phyloP scores from a whole-genome alignment of 441 rosid genomes.

The Codiaeum variegatum region DNA sequence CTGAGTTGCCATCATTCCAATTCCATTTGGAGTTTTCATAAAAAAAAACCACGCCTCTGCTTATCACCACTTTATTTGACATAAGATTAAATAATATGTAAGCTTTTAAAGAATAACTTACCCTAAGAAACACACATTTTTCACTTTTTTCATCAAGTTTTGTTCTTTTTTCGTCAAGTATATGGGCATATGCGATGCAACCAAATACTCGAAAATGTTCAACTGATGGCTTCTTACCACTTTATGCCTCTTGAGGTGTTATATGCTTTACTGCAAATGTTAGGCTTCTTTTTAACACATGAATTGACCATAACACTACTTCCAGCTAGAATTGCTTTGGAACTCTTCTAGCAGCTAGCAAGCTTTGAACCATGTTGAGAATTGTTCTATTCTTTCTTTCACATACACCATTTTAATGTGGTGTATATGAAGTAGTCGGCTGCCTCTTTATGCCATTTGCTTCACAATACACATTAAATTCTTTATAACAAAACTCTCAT shows the following conservation, averaged over 20 bases:
- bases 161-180: neutral
- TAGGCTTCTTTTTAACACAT: neutral
- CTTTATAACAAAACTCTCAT: neutral
- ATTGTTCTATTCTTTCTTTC: neutral
- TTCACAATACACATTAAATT: neutral
- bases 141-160: neutral
- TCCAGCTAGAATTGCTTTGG: neutral
- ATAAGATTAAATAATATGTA: neutral
- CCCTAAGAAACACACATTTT: neutral
- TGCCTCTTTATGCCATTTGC: neutral
- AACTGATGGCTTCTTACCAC: neutral
- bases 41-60: neutral
- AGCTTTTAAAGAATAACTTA: neutral
- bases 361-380: conserved; percentile 4
- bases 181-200: neutral
- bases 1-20: neutral
- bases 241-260: neutral
- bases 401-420: neutral
- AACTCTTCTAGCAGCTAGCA: neutral
- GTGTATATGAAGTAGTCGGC: neutral
- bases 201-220: no score
- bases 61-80: no score
- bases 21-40: neutral
- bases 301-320: neutral
- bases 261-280: neutral